Percentiles rank a stretch among this genome's conserved stretches.
Conservation (phyloP, 306 rosid genomes). For the Amphicarpaea edgeworthii region DNA sequence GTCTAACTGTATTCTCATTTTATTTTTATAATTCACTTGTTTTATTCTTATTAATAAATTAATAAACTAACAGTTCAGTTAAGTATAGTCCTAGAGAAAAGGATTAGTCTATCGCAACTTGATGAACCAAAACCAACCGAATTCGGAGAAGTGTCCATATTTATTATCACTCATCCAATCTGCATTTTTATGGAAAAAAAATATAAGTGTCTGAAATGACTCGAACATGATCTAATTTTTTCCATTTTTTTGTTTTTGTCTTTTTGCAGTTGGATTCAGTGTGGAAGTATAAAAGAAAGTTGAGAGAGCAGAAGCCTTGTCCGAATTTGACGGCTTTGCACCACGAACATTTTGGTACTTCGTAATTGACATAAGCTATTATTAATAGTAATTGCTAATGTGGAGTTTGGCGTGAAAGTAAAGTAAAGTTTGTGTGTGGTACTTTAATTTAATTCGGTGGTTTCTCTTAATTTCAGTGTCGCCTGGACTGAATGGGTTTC, state of each 20-base stretch:
- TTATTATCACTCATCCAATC: too few relatives aligned
- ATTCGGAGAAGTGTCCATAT: too few relatives aligned
- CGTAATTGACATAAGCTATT: neutral
- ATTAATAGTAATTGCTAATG: slow-evolving; percentile 28
- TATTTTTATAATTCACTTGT: neutral
- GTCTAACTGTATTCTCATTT: neutral
- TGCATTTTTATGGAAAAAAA: too few relatives aligned
- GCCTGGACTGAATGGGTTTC: slow-evolving; percentile 67
- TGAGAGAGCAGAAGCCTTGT: slow-evolving; percentile 88
- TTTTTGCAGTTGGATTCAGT: slow-evolving; percentile 76
- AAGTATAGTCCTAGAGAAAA: neutral
- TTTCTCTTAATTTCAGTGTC: slow-evolving; percentile 62
- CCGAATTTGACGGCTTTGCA: slow-evolving; percentile 67
- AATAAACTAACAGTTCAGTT: neutral
- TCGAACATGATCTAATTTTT: neutral
- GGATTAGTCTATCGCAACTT: neutral
- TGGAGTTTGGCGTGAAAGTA: slow-evolving; percentile 11
- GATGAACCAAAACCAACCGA: neutral
- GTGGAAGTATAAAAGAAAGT: slow-evolving; percentile 87
- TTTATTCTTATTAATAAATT: neutral
- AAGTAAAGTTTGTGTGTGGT: neutral
- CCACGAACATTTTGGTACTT: slow-evolving; percentile 60
- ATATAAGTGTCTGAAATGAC: too few relatives aligned
- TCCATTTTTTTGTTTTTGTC: slow-evolving; percentile 2
- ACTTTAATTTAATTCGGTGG: slow-evolving; percentile 10